A percentile compares a stretch with the other conserved stretches of the same genome.
These are phyloP conservation scores for Dendryphion nanum DNA, from an alignment of 2,329 filamentous ascomycete genomes.

Conservation along the genomic window DNA sequence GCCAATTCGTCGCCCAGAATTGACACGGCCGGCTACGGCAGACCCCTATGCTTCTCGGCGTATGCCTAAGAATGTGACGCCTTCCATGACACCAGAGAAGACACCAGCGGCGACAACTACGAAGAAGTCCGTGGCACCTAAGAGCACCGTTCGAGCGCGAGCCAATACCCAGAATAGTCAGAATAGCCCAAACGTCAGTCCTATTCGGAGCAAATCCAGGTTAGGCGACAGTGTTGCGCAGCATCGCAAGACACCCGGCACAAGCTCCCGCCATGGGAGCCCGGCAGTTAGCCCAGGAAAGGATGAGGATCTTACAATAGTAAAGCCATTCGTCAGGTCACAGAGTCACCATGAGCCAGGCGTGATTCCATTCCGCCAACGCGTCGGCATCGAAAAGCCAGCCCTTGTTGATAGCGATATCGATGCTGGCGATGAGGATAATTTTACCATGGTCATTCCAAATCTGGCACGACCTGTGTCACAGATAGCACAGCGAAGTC, in stretches of 20 bases:
- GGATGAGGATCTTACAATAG: slow-evolving; percentile 49
- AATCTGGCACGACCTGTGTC: slow-evolving; percentile 29
- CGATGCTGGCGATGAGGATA: slow-evolving; percentile 45
- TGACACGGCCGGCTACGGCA: slow-evolving; percentile 52
- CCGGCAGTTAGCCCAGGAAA: slow-evolving; percentile 35
- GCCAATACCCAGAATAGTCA: slow-evolving; percentile 35
- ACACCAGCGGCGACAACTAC: slow-evolving; percentile 40
- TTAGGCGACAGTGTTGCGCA: slow-evolving; percentile 22
- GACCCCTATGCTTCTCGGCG: slow-evolving; percentile 50
- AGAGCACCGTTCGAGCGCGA: slow-evolving; percentile 29
- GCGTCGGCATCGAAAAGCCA: slow-evolving; percentile 40
- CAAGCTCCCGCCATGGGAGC: slow-evolving; percentile 28
- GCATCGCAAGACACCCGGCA: slow-evolving; percentile 30
- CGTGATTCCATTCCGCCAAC: slow-evolving; percentile 32
- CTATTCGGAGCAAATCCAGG: slow-evolving; percentile 37
- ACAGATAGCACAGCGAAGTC: slow-evolving; percentile 30
- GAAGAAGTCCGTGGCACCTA: slow-evolving; percentile 36
- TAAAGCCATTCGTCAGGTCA: slow-evolving; percentile 44
- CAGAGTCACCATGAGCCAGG: slow-evolving; percentile 30
- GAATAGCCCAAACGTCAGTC: slow-evolving; percentile 35
- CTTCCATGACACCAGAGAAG: slow-evolving; percentile 47
- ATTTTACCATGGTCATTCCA: slow-evolving; percentile 54
- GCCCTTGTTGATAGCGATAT: slow-evolving; percentile 40
- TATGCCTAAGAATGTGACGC: slow-evolving; percentile 42
- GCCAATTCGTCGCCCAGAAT: slow-evolving; percentile 44